Evolutionary conservation across 139 green algal genomes (phyloP).

Genomic region (Astrephomene gubernaculifera): DNA sequence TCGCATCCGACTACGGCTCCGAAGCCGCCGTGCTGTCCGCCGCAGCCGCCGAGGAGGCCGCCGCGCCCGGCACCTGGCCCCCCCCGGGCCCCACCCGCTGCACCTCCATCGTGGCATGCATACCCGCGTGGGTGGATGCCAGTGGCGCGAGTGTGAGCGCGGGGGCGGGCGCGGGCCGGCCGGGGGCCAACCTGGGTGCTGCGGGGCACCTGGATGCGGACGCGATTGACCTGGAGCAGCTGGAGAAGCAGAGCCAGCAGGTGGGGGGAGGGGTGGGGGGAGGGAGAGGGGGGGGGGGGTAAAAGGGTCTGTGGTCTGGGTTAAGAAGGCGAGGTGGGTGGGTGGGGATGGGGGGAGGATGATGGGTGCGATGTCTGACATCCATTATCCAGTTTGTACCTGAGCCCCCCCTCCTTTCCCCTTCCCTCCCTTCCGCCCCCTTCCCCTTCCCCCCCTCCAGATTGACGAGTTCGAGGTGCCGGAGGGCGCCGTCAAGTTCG

Average conservation of each 20-base stretch:
- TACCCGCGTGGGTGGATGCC: slow-evolving; percentile 81
- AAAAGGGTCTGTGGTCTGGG: no score
- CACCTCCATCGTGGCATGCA: slow-evolving; percentile 93
- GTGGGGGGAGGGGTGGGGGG: slow-evolving; percentile 58
- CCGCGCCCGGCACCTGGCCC: slow-evolving; percentile 25
- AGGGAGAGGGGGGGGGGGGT: slow-evolving; percentile 28
- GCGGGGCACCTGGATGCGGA: slow-evolving; percentile 82
- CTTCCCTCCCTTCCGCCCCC: no score
- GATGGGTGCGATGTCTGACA: no score
- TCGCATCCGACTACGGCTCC: slow-evolving; percentile 88
- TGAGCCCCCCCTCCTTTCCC: no score
- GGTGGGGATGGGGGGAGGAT: no score
- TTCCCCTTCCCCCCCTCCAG: neutral
- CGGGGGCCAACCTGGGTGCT: slow-evolving; percentile 38
- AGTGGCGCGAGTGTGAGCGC: slow-evolving; percentile 6
- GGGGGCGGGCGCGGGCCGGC: neutral
- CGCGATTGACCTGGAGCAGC: slow-evolving; percentile 62
- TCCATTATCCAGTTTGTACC: no score
- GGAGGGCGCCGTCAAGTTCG: slow-evolving; percentile 76
- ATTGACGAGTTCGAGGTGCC: slow-evolving; percentile 67
- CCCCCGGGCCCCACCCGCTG: slow-evolving; percentile 61
- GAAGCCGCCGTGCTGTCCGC: slow-evolving; percentile 51
- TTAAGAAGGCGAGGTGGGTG: neutral
- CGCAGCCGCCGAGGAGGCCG: slow-evolving; percentile 60
- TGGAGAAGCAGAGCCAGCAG: slow-evolving; percentile 56